Evolutionary conservation across 208 protist species (phyloP), one percentile per base, ranked within the genome.

Genomic region (Wallacemonas collosoma): DNA sequence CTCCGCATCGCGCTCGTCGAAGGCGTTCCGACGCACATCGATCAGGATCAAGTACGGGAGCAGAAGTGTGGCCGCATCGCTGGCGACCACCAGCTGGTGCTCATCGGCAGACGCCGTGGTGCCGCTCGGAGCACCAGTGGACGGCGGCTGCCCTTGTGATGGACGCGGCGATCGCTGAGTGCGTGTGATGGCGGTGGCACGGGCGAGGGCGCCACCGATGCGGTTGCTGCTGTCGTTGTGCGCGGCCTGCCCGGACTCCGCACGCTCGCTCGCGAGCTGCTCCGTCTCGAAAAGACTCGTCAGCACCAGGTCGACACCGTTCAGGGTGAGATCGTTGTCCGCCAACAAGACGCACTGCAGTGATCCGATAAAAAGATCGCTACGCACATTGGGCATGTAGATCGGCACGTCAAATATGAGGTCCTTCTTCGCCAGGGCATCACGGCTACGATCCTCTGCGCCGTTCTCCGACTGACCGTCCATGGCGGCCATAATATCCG

Each of bases 321-420:
- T 66, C 26, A 72, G 50, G 7, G 84, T 80, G 70, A 89, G 76
- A n/a, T 74, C 72, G 68, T 89, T 89, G 36, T 86, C 54, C 0
- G 80, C 70, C 1, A 89, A 60, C 60, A 83, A 51, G 6, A 89
- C 56, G 62, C 82, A 68, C 62, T 78, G 73, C 54, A 89, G 76
- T 1, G 84, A 86, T 8, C 53, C 73, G 67, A 80, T 83, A 68
- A 89, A 67, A 53, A 65, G 73, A 56, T 79, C 72, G 39, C 71
- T 73, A 60, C 67, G 66, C 14, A 73, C 71, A 36, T 70, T 69
- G 5, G 76, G 71, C 2, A 69, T 70, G 50, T 75, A 74, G 57
- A 76, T 60, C 5, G 72, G 72, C 6, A 76, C 35, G 38, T 76
- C 61, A 11, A 76, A 39, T 11, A 70, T 38, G 3, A 76, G 51